These are phyloP conservation scores for Mycosphaerelloides madeirae DNA, from an alignment of 2,329 filamentous ascomycete species.

Conservation along the genomic window DNA sequence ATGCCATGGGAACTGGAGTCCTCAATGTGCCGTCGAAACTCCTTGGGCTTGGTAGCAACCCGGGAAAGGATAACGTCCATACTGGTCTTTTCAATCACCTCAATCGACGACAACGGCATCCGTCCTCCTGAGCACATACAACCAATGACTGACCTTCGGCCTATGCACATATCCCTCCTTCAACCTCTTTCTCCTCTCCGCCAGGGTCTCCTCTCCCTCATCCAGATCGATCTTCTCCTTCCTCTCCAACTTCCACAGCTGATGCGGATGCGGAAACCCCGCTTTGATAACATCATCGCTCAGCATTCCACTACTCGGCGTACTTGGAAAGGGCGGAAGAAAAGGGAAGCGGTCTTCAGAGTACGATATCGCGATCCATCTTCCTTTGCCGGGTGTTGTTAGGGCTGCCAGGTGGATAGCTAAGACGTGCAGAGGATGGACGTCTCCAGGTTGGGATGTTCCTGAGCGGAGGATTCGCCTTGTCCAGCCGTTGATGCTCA, in stretches of 20 bases:
- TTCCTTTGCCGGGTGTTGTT: constrained; percentile 31
- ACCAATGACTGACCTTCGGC: constrained; percentile 35
- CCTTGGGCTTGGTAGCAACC: too few relatives aligned
- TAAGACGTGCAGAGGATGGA: constrained; percentile 38
- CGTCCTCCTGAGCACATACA: constrained; percentile 38
- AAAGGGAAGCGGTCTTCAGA: constrained; percentile 39
- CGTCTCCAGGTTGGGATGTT: constrained; percentile 14
- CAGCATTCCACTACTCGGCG: constrained; percentile 23
- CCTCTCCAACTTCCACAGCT: constrained; percentile 35
- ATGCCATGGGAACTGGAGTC: too few relatives aligned
- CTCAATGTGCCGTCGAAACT: too few relatives aligned
- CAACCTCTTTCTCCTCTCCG: constrained; percentile 16
- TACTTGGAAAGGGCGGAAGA: constrained; percentile 19
- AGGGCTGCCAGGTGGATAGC: constrained; percentile 38
- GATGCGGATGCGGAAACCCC: constrained; percentile 35
- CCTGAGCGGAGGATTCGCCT: constrained; percentile 12
- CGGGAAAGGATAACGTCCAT: too few relatives aligned
- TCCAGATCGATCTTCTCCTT: constrained; percentile 28
- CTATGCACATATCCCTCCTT: constrained; percentile 28
- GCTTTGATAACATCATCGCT: constrained; percentile 23
- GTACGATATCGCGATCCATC: constrained; percentile 40
- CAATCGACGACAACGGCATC: constrained; percentile 21
- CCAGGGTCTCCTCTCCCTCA: constrained; percentile 25
- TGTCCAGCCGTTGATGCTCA: constrained; percentile 21
- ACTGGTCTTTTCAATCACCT: background rate